Evolutionary conservation across 495 filamentous ascomycete species (phyloP).

Genomic region (Penicillium lividum): DNA sequence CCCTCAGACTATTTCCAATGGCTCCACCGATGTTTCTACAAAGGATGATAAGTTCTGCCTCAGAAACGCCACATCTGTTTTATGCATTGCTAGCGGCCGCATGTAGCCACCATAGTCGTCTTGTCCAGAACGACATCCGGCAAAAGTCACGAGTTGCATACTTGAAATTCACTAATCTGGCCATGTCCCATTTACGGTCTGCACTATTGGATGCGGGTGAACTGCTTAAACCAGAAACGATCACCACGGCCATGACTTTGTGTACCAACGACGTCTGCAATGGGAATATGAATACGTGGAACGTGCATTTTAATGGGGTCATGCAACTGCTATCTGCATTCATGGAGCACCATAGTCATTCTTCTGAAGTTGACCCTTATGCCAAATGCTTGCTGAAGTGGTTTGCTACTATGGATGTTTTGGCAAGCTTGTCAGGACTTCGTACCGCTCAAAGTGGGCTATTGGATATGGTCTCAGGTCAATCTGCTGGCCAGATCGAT

Average conservation of each 20-base stretch:
- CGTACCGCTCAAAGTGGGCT: slow-evolving; percentile 1
- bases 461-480: slow-evolving; percentile 6
- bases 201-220: slow-evolving; percentile 15
- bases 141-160: slow-evolving; percentile 14
- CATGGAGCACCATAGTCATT: slow-evolving; percentile 17
- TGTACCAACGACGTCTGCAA: slow-evolving; percentile 44
- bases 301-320: slow-evolving; percentile 31
- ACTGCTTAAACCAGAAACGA: slow-evolving; percentile 24
- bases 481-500: slow-evolving; percentile 19
- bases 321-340: slow-evolving; percentile 24
- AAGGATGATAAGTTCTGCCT: slow-evolving; percentile 25
- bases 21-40: slow-evolving; percentile 28
- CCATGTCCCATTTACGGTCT: slow-evolving; percentile 29
- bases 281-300: slow-evolving; percentile 33
- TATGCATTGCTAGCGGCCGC: slow-evolving; percentile 32
- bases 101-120: slow-evolving; percentile 33
- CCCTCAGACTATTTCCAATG: slow-evolving; percentile 30
- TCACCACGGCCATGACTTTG: slow-evolving; percentile 34
- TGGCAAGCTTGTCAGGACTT: slow-evolving; percentile 29
- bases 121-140: slow-evolving; percentile 17
- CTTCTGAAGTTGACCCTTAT: slow-evolving; percentile 14
- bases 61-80: slow-evolving; percentile 33
- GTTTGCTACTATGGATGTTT: slow-evolving; percentile 33
- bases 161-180: slow-evolving; percentile 34
- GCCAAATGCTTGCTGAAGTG: slow-evolving; percentile 32